phyloP scores from a whole-genome alignment of 495 filamentous ascomycete genomes.

The Jackrogersella multiformis region DNA sequence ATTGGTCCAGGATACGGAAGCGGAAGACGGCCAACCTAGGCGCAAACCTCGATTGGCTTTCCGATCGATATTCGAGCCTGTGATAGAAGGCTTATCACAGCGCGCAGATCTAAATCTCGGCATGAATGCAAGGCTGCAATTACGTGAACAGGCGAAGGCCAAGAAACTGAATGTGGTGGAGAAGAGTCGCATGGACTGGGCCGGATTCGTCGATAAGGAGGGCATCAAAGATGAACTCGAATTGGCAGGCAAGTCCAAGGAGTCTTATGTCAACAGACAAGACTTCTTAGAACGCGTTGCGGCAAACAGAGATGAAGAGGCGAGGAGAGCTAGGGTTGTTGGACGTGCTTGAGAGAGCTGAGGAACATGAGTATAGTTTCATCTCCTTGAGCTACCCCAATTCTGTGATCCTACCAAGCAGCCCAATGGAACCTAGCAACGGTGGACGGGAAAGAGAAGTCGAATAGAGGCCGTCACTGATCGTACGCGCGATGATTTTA shows the following conservation, averaged over 20 bases:
- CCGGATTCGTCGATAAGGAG: conserved; percentile 88
- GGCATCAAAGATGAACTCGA: conserved; percentile 92
- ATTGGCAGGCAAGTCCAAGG: conserved; percentile 82
- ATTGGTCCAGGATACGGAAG: conserved; percentile 27
- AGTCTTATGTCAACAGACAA: conserved; percentile 82
- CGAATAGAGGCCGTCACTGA: background rate
- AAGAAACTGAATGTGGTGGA: conserved; percentile 95
- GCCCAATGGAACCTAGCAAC: background rate
- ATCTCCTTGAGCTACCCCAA: background rate
- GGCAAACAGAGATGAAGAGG: conserved; percentile 77
- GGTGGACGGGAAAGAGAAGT: background rate
- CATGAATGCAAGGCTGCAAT: conserved; percentile 50
- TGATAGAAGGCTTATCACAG: conserved; percentile 54
- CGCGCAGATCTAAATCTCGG: conserved; percentile 63
- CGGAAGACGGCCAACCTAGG: conserved; percentile 48
- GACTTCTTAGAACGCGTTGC: conserved; percentile 90
- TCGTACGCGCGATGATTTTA: background rate
- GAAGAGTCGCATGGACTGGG: conserved; percentile 95
- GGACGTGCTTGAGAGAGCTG: conserved; percentile 51
- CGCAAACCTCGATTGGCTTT: conserved; percentile 76
- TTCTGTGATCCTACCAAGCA: background rate
- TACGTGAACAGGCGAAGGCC: conserved; percentile 63
- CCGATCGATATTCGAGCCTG: conserved; percentile 84
- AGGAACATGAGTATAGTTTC: background rate
- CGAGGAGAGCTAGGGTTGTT: conserved; percentile 67